These are phyloP conservation scores for Plenodomus tracheiphilus DNA, from an alignment of 2,329 filamentous ascomycete species.

Conservation along the genomic window DNA sequence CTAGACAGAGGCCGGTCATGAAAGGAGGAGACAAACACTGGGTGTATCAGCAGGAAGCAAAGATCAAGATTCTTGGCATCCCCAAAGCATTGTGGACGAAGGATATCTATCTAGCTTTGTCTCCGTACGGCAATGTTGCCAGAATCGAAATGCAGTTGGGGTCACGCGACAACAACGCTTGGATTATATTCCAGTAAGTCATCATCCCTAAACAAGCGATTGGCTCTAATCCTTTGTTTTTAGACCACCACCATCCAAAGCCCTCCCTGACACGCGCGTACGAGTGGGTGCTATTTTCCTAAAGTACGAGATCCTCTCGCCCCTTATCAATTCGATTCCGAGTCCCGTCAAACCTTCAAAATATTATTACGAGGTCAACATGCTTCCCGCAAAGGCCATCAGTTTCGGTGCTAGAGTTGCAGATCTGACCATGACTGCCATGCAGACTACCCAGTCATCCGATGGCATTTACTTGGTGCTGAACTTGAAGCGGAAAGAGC, in stretches of 20 bases:
- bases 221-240: neutral
- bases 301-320: conserved; percentile 5
- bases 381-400: conserved; percentile 49
- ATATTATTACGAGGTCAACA: conserved; percentile 29
- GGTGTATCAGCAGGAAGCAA: conserved; percentile 25
- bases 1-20: conserved; percentile 1
- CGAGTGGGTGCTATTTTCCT: conserved; percentile 6
- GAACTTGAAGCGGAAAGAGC: conserved; percentile 49
- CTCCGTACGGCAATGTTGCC: conserved; percentile 29
- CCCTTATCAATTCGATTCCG: conserved; percentile 9
- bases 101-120: conserved; percentile 27
- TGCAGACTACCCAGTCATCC: conserved; percentile 52
- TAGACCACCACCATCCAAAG: conserved; percentile 17
- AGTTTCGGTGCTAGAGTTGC: conserved; percentile 65
- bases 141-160: conserved; percentile 31
- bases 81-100: conserved; percentile 20
- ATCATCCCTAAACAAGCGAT: neutral
- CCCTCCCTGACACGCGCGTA: conserved; percentile 10
- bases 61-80: conserved; percentile 22
- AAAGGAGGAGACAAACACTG: conserved; percentile 12
- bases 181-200: conserved; percentile 29
- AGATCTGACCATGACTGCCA: conserved; percentile 60
- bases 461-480: conserved; percentile 43
- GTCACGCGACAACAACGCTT: conserved; percentile 16
- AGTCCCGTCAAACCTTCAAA: conserved; percentile 29